Base-by-base conservation (phyloP, 1,139 yeast species). In the Zygoascus sp. region DNA sequence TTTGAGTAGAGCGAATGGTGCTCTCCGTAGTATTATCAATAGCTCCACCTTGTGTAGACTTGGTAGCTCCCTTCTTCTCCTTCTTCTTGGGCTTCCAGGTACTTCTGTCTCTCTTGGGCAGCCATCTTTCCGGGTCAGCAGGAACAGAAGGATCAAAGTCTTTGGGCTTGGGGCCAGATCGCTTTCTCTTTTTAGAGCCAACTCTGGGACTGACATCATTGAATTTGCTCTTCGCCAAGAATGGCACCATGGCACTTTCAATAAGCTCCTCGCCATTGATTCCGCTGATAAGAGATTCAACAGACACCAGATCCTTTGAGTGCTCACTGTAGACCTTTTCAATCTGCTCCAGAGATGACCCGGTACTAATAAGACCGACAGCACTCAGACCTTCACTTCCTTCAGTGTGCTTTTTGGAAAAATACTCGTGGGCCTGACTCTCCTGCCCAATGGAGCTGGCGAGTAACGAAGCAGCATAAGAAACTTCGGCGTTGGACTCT, bases 91-190 rank as follows among this genome's bases (percentile, higher is more conserved):
- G 88, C 64, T 80, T 86, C 69, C 85, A 89, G 57, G 82, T 80
- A 5, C 89, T 78, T 65, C 97, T 78, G 62, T 89, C 92, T 60
- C 81, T 83, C 75, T 85, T 61, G 25, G 97, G 95, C 46, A 89
- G 68, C 97, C 97, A 90, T 68, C 97, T 80, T 64, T 90, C 97
- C 8, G 76, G 76, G 57, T 81, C 83, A 1, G 77, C 70, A 16
- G 59, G 56, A 46, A 62, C 66, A 5, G 60, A 53, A 2, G 67
- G 58, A 48, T 75, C 79, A 44, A 61, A 72, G 41, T 60, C 59
- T 49, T 70, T 68, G 32, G 80, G 74, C 35, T 71, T 65, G 42
- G 57, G 58, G 23, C 57, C 42, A 63, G 58, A 54, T 66, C 69
- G 40, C 59, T 62, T 53, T 65, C 69, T 52, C 19, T 35, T 45